Conservation (phyloP, 163 green algal species). For the Botryococcus braunii region DNA sequence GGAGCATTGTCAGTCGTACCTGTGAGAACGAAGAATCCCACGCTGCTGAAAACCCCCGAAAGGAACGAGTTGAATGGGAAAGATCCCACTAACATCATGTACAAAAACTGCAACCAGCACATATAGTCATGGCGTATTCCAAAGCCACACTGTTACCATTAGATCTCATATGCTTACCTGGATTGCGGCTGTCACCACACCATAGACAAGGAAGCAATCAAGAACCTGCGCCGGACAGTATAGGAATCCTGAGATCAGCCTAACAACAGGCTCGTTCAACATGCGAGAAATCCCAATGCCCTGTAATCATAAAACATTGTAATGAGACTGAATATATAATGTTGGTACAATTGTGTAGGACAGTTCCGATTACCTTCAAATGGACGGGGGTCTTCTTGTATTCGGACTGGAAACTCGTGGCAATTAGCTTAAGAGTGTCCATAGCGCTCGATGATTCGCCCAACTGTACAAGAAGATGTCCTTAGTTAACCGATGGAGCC, state of each 20-base stretch:
- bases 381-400: constrained; percentile 58
- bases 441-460: no score
- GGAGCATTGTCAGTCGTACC: no score
- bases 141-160: background rate
- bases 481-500: no score
- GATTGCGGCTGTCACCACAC: constrained; percentile 3
- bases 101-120: constrained; percentile 58
- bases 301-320: background rate
- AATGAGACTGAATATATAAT: background rate
- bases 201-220: constrained; percentile 19
- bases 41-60: constrained; percentile 69
- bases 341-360: background rate
- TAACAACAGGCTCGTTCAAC: no score
- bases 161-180: constrained; percentile 7
- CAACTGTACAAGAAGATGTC: no score
- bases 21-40: constrained; percentile 80
- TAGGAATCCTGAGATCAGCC: background rate
- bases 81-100: constrained; percentile 72
- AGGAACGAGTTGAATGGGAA: constrained; percentile 94
- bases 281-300: background rate
- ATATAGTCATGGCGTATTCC: background rate
- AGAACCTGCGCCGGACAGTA: constrained; percentile 9
- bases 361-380: constrained; percentile 43
- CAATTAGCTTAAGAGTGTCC: constrained; percentile 21
- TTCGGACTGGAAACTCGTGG: constrained; percentile 41